Evolutionary conservation across 2,329 filamentous ascomycete genomes (phyloP).

Genomic region (Zymoseptoria ardabiliae): DNA sequence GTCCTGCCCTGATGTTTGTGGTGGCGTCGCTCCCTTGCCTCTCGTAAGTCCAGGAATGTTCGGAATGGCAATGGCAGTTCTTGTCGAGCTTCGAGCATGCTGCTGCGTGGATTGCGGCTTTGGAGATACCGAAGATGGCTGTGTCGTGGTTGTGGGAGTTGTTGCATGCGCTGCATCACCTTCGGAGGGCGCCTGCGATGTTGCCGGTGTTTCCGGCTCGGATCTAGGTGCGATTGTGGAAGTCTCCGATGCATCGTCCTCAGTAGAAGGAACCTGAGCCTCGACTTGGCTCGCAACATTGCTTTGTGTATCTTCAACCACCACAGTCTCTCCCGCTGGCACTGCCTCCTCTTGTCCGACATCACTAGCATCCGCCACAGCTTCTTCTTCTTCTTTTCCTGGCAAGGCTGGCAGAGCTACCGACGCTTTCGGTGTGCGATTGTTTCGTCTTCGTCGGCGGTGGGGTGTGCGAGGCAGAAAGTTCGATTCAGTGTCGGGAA

Average conservation of each 20-base stretch:
- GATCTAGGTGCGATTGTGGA: conserved; percentile 40
- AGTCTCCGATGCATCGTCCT: conserved; percentile 34
- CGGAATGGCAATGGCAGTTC: conserved; percentile 44
- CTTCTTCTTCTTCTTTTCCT: conserved; percentile 32
- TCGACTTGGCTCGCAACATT: conserved; percentile 2
- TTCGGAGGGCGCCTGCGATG: conserved; percentile 53
- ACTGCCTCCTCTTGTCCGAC: conserved; percentile 13
- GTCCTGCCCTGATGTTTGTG: conserved; percentile 30
- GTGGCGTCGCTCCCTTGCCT: conserved; percentile 32
- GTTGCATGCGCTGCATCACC: conserved; percentile 36
- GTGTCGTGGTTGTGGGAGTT: conserved; percentile 45
- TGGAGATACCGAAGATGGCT: conserved; percentile 24
- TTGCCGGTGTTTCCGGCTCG: conserved; percentile 49
- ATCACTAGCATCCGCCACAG: conserved; percentile 1
- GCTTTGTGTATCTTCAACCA: conserved; percentile 18
- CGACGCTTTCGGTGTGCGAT: conserved; percentile 32
- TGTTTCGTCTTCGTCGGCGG: conserved; percentile 37
- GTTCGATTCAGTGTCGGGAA: conserved; percentile 38
- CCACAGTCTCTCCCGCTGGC: conserved; percentile 33
- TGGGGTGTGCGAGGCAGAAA: conserved; percentile 48
- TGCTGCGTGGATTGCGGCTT: conserved; percentile 25
- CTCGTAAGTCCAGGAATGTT: conserved; percentile 44
- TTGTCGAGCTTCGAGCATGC: conserved; percentile 34
- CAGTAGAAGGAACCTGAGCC: conserved; percentile 9
- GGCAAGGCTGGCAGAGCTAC: conserved; percentile 42